Evolutionary conservation across 2,329 filamentous ascomycete genomes (phyloP).

Genomic region (Stachybotrys echinatus): DNA sequence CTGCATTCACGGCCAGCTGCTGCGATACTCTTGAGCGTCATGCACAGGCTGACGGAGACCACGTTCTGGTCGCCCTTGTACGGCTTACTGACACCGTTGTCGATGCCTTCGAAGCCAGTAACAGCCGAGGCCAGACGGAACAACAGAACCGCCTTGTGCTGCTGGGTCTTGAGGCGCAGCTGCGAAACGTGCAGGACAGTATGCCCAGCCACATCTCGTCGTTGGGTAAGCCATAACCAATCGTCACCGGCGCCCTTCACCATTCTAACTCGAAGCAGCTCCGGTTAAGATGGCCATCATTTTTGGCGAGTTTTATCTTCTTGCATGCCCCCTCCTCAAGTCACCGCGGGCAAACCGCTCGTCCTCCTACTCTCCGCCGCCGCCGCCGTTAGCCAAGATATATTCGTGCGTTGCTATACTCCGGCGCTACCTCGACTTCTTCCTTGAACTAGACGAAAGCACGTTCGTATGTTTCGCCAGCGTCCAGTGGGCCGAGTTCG

Average conservation of each 20-base stretch:
- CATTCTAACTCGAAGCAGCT: slow-evolving; percentile 12
- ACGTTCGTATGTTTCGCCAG: slow-evolving; percentile 31
- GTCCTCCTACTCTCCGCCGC: slow-evolving; percentile 21
- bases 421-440: slow-evolving; percentile 28
- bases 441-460: slow-evolving; percentile 20
- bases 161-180: slow-evolving; percentile 42
- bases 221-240: slow-evolving; percentile 6
- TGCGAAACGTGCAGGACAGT: slow-evolving; percentile 29
- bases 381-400: slow-evolving; percentile 26
- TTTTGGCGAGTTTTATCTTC: slow-evolving; percentile 32
- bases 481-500: slow-evolving; percentile 38
- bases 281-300: slow-evolving; percentile 24
- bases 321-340: slow-evolving; percentile 22
- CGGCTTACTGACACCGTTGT: slow-evolving; percentile 34
- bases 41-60: slow-evolving; percentile 32
- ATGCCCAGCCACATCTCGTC: slow-evolving; percentile 28
- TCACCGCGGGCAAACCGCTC: slow-evolving; percentile 29
- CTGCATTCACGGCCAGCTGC: slow-evolving; percentile 37
- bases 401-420: slow-evolving; percentile 38
- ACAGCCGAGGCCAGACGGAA: slow-evolving; percentile 20
- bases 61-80: slow-evolving; percentile 36
- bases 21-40: slow-evolving; percentile 36
- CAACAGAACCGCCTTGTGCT: slow-evolving; percentile 39
- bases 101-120: slow-evolving; percentile 28
- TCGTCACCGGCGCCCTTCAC: slow-evolving; percentile 4